A percentile compares a stretch with the other conserved stretches of the same genome.
These are phyloP conservation scores for Akebia trifoliata DNA, from an alignment of 164 flowering plant species.

Conservation along the genomic window DNA sequence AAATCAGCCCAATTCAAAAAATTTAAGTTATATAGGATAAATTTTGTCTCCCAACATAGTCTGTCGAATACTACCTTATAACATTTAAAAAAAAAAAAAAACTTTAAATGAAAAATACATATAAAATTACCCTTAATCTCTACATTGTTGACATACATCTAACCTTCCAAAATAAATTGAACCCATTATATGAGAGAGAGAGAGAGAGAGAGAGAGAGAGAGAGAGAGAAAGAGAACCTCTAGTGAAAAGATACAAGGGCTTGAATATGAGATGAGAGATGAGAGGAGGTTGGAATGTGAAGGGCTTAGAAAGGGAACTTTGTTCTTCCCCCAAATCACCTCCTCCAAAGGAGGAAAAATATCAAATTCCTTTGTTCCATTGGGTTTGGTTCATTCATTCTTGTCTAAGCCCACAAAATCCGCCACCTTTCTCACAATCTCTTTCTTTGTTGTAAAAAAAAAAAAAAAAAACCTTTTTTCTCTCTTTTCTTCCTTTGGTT, in stretches of 20 bases:
- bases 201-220: constrained; percentile 4
- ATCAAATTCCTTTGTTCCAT: constrained; percentile 11
- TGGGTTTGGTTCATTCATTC: constrained; percentile 6
- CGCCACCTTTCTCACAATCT: constrained; percentile 6
- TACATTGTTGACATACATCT: background rate
- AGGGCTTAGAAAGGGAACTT: constrained; percentile 4
- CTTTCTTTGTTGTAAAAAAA: background rate
- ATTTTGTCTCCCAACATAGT: too few relatives aligned
- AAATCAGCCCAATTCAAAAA: too few relatives aligned
- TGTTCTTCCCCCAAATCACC: constrained; percentile 19
- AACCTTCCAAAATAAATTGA: background rate
- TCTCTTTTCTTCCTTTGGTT: background rate
- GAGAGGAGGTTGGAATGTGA: constrained; percentile 1
- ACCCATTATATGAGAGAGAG: background rate
- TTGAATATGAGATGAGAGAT: constrained; percentile 22
- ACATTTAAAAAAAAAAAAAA: too few relatives aligned
- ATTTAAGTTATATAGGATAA: too few relatives aligned
- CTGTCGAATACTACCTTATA: too few relatives aligned
- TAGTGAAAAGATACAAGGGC: constrained; percentile 24
- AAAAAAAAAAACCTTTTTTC: background rate
- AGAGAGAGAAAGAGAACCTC: constrained; percentile 8
- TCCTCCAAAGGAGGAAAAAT: constrained; percentile 30
- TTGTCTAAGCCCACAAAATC: constrained; percentile 11
- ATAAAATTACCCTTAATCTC: too few relatives aligned
- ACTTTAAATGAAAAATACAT: too few relatives aligned